Evolutionary conservation across 257 asterid genomes (phyloP).

Genomic region (Pogostemon cablin): DNA sequence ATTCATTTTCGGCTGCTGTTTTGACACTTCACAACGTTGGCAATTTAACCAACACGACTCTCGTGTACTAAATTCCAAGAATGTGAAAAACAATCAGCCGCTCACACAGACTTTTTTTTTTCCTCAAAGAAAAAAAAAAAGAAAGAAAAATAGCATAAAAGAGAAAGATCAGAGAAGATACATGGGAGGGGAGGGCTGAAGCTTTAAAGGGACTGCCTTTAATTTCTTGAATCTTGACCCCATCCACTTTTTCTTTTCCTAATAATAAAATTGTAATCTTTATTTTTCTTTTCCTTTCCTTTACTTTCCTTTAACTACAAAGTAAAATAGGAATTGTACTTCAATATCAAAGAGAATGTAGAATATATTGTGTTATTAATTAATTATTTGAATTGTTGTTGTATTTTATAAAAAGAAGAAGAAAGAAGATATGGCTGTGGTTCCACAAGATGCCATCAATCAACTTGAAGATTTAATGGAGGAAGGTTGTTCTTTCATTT

Average conservation of each 20-base stretch:
- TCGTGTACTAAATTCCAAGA: background rate
- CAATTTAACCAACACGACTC: background rate
- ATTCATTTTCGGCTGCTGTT: slow-evolving; percentile 11
- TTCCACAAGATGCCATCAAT: slow-evolving; percentile 54
- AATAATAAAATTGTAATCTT: slow-evolving; percentile 41
- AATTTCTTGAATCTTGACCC: slow-evolving; percentile 53
- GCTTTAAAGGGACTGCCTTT: slow-evolving; percentile 33
- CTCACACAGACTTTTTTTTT: background rate
- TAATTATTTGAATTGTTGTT: slow-evolving; percentile 5
- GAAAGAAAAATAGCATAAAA: background rate
- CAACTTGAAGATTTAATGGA: slow-evolving; percentile 61
- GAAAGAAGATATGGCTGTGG: slow-evolving; percentile 54
- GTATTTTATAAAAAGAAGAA: slow-evolving; percentile 17
- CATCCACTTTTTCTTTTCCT: slow-evolving; percentile 26
- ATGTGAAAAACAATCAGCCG: background rate
- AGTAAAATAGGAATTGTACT: slow-evolving; percentile 22
- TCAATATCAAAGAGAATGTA: no score
- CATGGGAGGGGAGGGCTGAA: no score
- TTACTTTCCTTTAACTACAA: slow-evolving; percentile 25
- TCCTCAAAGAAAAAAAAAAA: slow-evolving; percentile 6
- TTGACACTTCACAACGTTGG: slow-evolving; percentile 8
- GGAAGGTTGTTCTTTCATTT: slow-evolving; percentile 44
- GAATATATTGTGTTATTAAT: slow-evolving; percentile 6
- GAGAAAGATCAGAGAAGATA: slow-evolving; percentile 25
- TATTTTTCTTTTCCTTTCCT: slow-evolving; percentile 21